A percentile compares a stretch with the other conserved stretches of the same genome.
Evolutionary conservation across 768 basidiomycete species (phyloP).

Genomic region (Hypholoma sublateritium): DNA sequence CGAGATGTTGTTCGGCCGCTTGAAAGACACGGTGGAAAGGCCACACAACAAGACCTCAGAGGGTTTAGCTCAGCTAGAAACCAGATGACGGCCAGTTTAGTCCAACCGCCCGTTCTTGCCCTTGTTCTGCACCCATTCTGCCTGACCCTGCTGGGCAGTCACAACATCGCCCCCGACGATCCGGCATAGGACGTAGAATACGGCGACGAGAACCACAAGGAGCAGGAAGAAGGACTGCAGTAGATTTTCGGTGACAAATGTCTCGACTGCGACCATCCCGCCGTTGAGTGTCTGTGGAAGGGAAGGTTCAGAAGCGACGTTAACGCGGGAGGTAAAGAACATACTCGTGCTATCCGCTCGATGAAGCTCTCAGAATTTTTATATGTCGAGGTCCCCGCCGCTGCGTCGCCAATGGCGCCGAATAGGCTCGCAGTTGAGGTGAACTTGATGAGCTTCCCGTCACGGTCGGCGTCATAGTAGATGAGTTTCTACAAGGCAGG

Average conservation of each 20-base stretch:
- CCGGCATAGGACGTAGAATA: constrained; percentile 27
- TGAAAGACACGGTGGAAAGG: no score
- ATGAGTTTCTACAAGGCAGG: constrained; percentile 50
- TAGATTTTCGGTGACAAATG: constrained; percentile 35
- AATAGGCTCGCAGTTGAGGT: constrained; percentile 54
- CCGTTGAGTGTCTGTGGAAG: constrained; percentile 38
- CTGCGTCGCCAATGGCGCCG: constrained; percentile 67
- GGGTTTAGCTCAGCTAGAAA: no score
- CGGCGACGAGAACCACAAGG: constrained; percentile 22
- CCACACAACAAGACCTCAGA: no score
- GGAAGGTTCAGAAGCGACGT: background rate
- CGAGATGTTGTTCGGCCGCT: no score
- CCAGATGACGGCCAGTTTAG: constrained; percentile 11
- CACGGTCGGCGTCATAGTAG: constrained; percentile 73
- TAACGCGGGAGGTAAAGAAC: constrained; percentile 10
- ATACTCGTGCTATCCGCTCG: constrained; percentile 65
- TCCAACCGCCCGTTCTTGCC: constrained; percentile 30
- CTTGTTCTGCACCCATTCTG: constrained; percentile 22
- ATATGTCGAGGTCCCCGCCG: constrained; percentile 44
- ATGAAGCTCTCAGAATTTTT: constrained; percentile 71
- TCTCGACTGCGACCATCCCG: constrained; percentile 36
- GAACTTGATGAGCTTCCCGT: constrained; percentile 55
- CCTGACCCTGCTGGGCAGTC: constrained; percentile 8
- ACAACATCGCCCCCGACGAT: constrained; percentile 20
- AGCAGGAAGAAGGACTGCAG: constrained; percentile 32